Percentiles rank a stretch among this genome's conserved stretches.
These are phyloP conservation scores for Verticillium longisporum DNA, from an alignment of 2,329 filamentous ascomycete genomes.

Conservation along the genomic window DNA sequence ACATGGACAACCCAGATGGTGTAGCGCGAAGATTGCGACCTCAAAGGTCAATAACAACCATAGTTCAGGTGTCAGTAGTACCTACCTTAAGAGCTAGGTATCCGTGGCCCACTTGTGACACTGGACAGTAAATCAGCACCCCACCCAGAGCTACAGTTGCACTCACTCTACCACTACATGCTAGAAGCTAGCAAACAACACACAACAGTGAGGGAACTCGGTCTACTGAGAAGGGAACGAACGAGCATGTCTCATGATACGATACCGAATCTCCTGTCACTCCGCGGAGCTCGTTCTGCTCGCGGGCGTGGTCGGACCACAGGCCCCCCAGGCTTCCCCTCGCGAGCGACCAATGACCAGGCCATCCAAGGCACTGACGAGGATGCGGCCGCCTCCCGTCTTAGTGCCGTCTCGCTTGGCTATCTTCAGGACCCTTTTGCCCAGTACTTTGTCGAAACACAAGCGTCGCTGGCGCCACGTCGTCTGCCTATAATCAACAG, in stretches of 20 bases:
- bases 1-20: no score
- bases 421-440: constrained; percentile 83
- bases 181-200: no score
- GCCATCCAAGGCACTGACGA: constrained; percentile 84
- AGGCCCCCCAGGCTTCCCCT: constrained; percentile 14
- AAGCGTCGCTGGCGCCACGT: constrained; percentile 43
- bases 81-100: no score
- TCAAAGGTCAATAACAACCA: no score
- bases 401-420: constrained; percentile 80
- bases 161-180: no score
- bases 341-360: constrained; percentile 52
- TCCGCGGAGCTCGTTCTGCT: constrained; percentile 38
- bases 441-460: constrained; percentile 53
- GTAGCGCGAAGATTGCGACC: no score
- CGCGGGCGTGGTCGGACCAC: constrained; percentile 26
- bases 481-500: constrained; percentile 89
- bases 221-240: no score
- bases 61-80: no score
- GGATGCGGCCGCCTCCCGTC: constrained; percentile 80
- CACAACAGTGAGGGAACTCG: no score
- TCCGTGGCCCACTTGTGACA: no score
- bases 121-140: no score
- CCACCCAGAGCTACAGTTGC: no score
- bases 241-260: constrained; percentile 58
- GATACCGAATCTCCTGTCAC: constrained; percentile 72